phyloP scores from a whole-genome alignment of 495 filamentous ascomycete genomes.

The Parmelia sp. region DNA sequence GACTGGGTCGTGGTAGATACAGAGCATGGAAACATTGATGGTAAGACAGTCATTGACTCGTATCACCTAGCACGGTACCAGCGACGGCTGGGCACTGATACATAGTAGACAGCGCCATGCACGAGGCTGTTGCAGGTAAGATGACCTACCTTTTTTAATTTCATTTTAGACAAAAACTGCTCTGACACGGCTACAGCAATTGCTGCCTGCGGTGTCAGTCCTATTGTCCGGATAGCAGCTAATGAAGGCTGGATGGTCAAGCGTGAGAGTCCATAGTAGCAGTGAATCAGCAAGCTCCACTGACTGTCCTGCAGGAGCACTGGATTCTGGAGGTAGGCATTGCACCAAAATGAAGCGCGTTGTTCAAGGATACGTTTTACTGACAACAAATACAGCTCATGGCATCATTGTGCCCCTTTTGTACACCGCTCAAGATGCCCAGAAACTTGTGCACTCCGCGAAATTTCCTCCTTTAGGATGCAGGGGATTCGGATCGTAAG shows the following conservation, averaged over 20 bases:
- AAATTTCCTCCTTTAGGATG: conserved; percentile 58
- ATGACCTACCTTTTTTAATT: neutral
- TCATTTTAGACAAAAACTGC: too few species aligned
- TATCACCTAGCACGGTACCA: neutral
- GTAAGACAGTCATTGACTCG: conserved; percentile 33
- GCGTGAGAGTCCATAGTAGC: conserved; percentile 40
- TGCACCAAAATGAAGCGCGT: neutral
- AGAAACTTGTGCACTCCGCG: conserved; percentile 49
- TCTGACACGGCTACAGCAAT: conserved; percentile 37
- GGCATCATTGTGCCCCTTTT: conserved; percentile 58
- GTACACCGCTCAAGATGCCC: conserved; percentile 57
- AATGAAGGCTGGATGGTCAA: conserved; percentile 66
- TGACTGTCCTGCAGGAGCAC: conserved; percentile 44
- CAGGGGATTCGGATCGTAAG: conserved; percentile 51
- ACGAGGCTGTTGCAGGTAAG: conserved; percentile 60
- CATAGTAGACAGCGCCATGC: conserved; percentile 72
- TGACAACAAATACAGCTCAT: conserved; percentile 23
- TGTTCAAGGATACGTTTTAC: neutral
- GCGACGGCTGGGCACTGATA: conserved; percentile 6
- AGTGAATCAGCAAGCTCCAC: neutral
- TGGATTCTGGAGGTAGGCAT: conserved; percentile 52
- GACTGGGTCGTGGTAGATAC: conserved; percentile 74
- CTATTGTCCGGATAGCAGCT: conserved; percentile 61
- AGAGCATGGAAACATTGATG: conserved; percentile 75
- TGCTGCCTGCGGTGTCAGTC: conserved; percentile 58